Evolutionary conservation across 441 rosid species (phyloP).

Genomic region (Erodium texanum): DNA sequence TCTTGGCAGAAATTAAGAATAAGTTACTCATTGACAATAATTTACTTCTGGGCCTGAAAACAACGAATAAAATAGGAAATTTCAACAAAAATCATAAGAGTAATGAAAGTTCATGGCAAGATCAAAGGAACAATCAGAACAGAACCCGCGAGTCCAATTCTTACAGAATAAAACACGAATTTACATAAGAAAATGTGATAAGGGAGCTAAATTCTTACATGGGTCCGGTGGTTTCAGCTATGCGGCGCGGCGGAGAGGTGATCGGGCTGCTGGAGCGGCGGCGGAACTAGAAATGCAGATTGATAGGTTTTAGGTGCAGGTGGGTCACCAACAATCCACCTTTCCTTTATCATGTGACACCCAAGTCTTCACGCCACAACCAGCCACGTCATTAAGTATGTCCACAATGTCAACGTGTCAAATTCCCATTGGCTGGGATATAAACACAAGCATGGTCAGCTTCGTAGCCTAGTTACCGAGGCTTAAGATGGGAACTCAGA

Average conservation of each 20-base stretch:
- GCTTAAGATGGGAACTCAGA: no score
- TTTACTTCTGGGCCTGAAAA: not conserved
- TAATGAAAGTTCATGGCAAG: not conserved
- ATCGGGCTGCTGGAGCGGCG: no score
- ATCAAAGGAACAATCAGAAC: not conserved
- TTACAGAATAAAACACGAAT: no score
- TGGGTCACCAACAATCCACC: not conserved
- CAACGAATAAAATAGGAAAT: not conserved
- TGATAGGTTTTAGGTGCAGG: not conserved
- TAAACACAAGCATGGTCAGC: not conserved
- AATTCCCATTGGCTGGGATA: not conserved
- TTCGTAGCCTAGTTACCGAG: not conserved
- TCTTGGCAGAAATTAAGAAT: no score
- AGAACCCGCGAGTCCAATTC: not conserved
- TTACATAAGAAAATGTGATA: not conserved
- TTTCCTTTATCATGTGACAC: not conserved
- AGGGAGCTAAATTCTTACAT: not conserved
- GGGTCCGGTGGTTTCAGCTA: constrained; percentile 40
- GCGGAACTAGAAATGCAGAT: no score
- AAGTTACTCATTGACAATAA: no score
- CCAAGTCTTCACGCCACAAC: not conserved
- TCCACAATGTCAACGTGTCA: not conserved
- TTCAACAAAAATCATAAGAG: not conserved
- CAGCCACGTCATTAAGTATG: not conserved
- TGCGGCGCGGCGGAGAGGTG: constrained; percentile 30